These are phyloP conservation scores for Lachancea kluyveri DNA, from an alignment of 805 yeast species.

Conservation along the genomic window DNA sequence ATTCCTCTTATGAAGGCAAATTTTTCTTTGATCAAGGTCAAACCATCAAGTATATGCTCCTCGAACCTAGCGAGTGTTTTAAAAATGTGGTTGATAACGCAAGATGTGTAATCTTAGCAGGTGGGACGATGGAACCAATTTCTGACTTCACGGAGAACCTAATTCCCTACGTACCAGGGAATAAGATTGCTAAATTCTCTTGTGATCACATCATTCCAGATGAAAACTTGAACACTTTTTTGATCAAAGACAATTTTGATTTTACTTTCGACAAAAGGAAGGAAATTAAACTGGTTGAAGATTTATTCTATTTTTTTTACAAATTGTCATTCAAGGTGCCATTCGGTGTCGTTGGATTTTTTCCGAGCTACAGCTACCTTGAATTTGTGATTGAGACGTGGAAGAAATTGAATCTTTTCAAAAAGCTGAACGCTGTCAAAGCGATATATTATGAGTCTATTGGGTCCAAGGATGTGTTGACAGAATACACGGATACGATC, in stretches of 20 bases:
- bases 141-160: slow-evolving; percentile 61
- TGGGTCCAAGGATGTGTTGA: slow-evolving; percentile 41
- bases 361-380: slow-evolving; percentile 78
- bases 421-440: slow-evolving; percentile 36
- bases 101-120: slow-evolving; percentile 72
- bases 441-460: slow-evolving; percentile 51
- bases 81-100: slow-evolving; percentile 58
- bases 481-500: slow-evolving; percentile 44
- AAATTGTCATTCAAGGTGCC: slow-evolving; percentile 41
- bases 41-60: slow-evolving; percentile 57
- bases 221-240: slow-evolving; percentile 55
- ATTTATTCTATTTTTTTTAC: slow-evolving; percentile 37
- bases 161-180: slow-evolving; percentile 48
- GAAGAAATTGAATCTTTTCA: slow-evolving; percentile 36
- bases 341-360: slow-evolving; percentile 71
- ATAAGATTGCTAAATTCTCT: slow-evolving; percentile 45
- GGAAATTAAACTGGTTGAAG: slow-evolving; percentile 36
- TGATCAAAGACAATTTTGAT: slow-evolving; percentile 43
- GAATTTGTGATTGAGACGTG: slow-evolving; percentile 45
- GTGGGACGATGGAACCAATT: slow-evolving; percentile 93
- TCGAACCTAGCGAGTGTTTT: slow-evolving; percentile 75
- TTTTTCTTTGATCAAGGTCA: slow-evolving; percentile 48
- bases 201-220: slow-evolving; percentile 85
- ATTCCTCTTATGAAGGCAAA: slow-evolving; percentile 76
- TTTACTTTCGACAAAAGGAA: slow-evolving; percentile 67